Evolutionary conservation across 495 filamentous ascomycete genomes (phyloP), one percentile per base, ranked within the genome.

Genomic region (Lasiosphaeria hispida): DNA sequence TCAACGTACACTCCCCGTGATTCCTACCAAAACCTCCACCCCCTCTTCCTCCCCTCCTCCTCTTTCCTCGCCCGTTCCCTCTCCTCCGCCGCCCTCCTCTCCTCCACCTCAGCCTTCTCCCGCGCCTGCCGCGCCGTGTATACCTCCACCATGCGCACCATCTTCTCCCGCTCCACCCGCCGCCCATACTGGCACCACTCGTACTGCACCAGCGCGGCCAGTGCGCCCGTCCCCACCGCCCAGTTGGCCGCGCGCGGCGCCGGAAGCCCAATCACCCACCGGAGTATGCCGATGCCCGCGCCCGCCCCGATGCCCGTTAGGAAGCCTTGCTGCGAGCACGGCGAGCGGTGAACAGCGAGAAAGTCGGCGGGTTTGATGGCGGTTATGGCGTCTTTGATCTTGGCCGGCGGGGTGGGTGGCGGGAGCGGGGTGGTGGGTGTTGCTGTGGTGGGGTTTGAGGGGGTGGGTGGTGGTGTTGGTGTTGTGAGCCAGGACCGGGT

Each of bases 321-420:
- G 55, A 96, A 73, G 13, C 89, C 85, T 63, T 94, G 86, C 30
- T 93, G 83, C 4, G 88, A 86, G 72, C 94, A 97, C 15, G 93
- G 94, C 59, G 83, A 78, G 66, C 87, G 86, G 71, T 92, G 85
- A 56, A 96, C 80, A 9, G 83, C 80, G 23, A 84, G 76, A 53
- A 92, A 86, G 67, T 96, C 89, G 47, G 84, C 75, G 8, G 84
- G 50, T 13, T 81, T 82, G 48, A 96, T 84, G 17, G 81, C 82
- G 40, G 83, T 81, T 18, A 89, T 68, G 0, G 83, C 89, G 13
- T 92, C 86, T 8, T 75, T 73, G 41, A 96, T 62, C 11, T 79
- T 75, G 4, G 77, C 62, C 58, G 80, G 74, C 42, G 40, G 74
- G 69, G 48, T 79, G 76, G 33, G 17, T 45, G 11, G 23, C 5